These are phyloP conservation scores for Herpotrichia juniperi DNA, from an alignment of 2,329 filamentous ascomycete genomes.

Conservation along the genomic window DNA sequence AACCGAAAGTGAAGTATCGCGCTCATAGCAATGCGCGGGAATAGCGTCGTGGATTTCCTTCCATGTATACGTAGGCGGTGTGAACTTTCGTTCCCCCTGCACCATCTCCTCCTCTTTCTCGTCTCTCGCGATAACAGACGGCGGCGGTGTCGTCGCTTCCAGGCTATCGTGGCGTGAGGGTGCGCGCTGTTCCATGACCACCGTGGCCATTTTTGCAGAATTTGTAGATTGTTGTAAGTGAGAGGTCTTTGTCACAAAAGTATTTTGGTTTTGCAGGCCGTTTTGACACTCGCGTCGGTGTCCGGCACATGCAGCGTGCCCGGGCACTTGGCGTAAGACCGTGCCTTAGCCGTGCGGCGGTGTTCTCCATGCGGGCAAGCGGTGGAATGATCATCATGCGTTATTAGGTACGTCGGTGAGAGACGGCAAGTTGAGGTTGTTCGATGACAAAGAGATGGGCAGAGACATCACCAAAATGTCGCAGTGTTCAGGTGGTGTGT, in stretches of 20 bases:
- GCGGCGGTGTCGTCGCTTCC: neutral
- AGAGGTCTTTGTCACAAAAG: neutral
- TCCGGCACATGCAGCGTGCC: neutral
- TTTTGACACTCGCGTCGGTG: neutral
- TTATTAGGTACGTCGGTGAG: neutral
- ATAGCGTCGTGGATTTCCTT: constrained; percentile 2
- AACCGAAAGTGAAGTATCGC: neutral
- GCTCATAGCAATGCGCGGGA: constrained; percentile 2
- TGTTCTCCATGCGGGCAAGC: neutral
- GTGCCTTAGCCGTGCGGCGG: neutral
- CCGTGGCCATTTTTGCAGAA: neutral
- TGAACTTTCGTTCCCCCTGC: neutral
- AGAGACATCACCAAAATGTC: neutral
- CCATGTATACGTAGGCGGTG: constrained; percentile 1
- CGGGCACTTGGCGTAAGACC: neutral
- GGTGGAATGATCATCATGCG: neutral
- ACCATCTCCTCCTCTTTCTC: neutral
- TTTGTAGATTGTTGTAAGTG: neutral
- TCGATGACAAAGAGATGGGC: neutral
- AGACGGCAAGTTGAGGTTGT: neutral
- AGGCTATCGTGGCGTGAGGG: neutral
- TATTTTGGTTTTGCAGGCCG: too few species aligned
- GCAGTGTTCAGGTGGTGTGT: too few species aligned
- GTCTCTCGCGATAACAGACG: neutral
- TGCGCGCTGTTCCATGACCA: neutral